Conservation (phyloP, 2,329 filamentous ascomycete species). For the Scleromitrula shiraiana region DNA sequence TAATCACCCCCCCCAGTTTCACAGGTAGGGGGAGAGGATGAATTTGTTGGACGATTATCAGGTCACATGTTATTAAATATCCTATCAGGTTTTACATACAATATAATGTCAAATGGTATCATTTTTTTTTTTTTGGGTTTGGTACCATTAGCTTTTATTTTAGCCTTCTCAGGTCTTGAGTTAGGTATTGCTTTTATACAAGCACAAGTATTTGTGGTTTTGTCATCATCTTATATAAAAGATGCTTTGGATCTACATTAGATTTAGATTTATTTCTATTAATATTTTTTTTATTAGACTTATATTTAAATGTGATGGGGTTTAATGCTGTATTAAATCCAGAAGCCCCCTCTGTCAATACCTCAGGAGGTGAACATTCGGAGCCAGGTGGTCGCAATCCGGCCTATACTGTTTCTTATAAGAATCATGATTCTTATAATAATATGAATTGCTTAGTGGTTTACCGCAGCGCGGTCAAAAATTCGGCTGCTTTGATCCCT, state of each 20-base stretch:
- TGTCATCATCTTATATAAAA: constrained; percentile 1
- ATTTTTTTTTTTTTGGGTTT: constrained; percentile 21
- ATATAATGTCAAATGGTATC: constrained; percentile 13
- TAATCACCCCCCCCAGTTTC: no score
- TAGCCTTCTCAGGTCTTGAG: background rate
- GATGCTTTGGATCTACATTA: constrained; percentile 1
- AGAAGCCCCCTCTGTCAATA: background rate
- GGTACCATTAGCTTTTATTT: background rate
- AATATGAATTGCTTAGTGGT: no score
- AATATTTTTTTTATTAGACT: background rate
- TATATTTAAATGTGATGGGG: background rate
- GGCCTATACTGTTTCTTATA: no score
- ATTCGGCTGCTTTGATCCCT: no score
- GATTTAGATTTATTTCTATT: background rate
- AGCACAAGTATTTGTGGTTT: constrained; percentile 3
- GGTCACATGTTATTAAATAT: no score
- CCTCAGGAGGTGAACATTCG: background rate
- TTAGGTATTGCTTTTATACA: background rate
- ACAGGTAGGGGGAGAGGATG: no score
- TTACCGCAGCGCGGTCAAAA: no score
- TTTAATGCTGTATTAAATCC: background rate
- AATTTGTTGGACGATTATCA: no score
- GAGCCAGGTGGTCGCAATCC: background rate
- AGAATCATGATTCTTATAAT: no score
- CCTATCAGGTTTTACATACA: constrained; percentile 7